Conservation (phyloP, 2,329 filamentous ascomycete genomes). For the Talaromyces sp. region DNA sequence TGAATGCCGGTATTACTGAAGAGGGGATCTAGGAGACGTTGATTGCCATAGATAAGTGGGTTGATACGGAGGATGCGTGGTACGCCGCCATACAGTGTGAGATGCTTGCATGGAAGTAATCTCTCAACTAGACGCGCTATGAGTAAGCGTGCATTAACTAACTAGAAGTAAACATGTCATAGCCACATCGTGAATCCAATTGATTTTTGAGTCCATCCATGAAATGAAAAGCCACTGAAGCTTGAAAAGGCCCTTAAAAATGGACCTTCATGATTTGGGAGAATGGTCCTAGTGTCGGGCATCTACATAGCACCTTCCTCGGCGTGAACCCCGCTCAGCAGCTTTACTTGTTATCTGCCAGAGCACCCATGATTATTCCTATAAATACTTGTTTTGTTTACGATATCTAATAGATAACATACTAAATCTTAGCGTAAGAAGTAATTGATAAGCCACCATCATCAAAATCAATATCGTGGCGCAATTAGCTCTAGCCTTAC, state of each 20-base stretch:
- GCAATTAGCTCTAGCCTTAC: background rate
- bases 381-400: no score
- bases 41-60: slow-evolving; percentile 32
- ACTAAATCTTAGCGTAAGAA: background rate
- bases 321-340: no score
- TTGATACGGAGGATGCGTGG: slow-evolving; percentile 39
- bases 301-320: no score
- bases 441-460: background rate
- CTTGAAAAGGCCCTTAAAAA: no score
- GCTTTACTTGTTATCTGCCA: no score
- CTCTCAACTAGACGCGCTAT: background rate
- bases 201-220: no score
- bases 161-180: background rate
- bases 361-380: no score
- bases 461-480: background rate
- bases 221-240: no score
- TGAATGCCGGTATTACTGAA: slow-evolving; percentile 33
- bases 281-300: no score
- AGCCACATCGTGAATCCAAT: background rate
- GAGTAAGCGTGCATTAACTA: background rate
- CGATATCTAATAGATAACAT: background rate
- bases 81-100: slow-evolving; percentile 35
- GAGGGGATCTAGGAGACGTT: slow-evolving; percentile 35
- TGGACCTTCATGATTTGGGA: no score
- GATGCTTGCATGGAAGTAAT: slow-evolving; percentile 42